Evolutionary conservation across 2,329 filamentous ascomycete genomes (phyloP), one percentile per base, ranked within the genome.

Genomic region (Fusarium sp.): DNA sequence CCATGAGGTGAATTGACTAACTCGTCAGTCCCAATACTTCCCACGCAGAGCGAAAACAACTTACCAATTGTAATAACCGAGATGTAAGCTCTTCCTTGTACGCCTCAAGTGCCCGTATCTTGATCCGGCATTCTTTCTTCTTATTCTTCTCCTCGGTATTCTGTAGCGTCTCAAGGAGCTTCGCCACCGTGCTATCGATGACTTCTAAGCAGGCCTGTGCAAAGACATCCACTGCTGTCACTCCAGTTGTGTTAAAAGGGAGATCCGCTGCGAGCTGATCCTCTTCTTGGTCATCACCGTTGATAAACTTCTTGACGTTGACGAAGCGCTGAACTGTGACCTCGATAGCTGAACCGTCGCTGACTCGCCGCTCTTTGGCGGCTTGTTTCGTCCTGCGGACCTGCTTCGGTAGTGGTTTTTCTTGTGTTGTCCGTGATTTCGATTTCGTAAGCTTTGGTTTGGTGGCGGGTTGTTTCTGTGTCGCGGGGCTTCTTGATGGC

Each of bases 141-240:
- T 84, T 83, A 1, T 84, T 83, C 20, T 84, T 75, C 35, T 87
- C 85, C 31, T 85, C 84, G 4, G 84, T 84, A 8, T 75, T 79
- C 1, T 66, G 62, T 9, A 77, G 57, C 15, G 84, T 81, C 38
- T 87, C 84, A 48, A 86, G 82, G 5, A 90, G 79, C 54, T 85
- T 85, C 3, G 82, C 81, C 38, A 91, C 78, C 20, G 84, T 87
- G 6, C 84, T 81, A n/a, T 84, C 84, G 26, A 91, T 83, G 38
- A 91, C 85, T 75, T 92, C 90, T 39, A 90, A 86, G 77, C 89
- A 92, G 20, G 91, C 84, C 71, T 91, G 87, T 11, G 87, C 84
- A 42, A 92, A 83, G 4, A 92, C 90, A 73, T 92, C 90, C 6
- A 92, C 83, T 0, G 88, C 85, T 54, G 90, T 92, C 73, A 91